A percentile compares a stretch with the other conserved stretches of the same genome.
Conservation (phyloP, 1,284 basidiomycete species). For the Sporisorium sorghi region DNA sequence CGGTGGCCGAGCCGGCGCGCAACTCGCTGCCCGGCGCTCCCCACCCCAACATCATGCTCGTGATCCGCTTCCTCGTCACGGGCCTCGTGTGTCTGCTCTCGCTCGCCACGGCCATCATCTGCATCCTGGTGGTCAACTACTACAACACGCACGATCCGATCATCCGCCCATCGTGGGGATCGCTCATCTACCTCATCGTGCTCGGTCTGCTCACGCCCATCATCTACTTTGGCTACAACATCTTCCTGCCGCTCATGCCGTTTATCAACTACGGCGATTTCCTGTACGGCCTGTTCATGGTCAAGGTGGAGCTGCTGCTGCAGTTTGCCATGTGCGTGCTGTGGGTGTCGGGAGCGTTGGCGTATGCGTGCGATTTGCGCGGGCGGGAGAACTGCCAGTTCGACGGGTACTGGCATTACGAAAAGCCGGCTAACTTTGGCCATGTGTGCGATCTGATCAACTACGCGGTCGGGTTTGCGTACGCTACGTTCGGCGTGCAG, state of each 20-base stretch:
- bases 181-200: conserved; percentile 69
- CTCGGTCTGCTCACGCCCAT: conserved; percentile 68
- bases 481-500: conserved; percentile 69
- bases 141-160: conserved; percentile 69
- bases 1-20: conserved; percentile 48
- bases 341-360: conserved; percentile 70
- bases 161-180: conserved; percentile 69
- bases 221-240: conserved; percentile 69
- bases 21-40: conserved; percentile 49
- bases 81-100: conserved; percentile 61
- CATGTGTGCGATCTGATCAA: conserved; percentile 69
- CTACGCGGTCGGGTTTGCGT: conserved; percentile 67
- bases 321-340: conserved; percentile 68
- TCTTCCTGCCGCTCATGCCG: conserved; percentile 66
- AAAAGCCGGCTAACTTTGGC: conserved; percentile 68
- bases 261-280: conserved; percentile 68
- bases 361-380: conserved; percentile 68
- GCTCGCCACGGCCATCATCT: conserved; percentile 63
- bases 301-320: conserved; percentile 67
- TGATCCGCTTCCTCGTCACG: conserved; percentile 64
- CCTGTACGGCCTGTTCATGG: conserved; percentile 65
- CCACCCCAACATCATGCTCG: conserved; percentile 63
- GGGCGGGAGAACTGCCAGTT: conserved; percentile 69
- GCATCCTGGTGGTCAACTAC: conserved; percentile 66
- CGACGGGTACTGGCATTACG: conserved; percentile 70